Conservation (phyloP, 164 flowering plant genomes). For the Macadamia tetraphylla region DNA sequence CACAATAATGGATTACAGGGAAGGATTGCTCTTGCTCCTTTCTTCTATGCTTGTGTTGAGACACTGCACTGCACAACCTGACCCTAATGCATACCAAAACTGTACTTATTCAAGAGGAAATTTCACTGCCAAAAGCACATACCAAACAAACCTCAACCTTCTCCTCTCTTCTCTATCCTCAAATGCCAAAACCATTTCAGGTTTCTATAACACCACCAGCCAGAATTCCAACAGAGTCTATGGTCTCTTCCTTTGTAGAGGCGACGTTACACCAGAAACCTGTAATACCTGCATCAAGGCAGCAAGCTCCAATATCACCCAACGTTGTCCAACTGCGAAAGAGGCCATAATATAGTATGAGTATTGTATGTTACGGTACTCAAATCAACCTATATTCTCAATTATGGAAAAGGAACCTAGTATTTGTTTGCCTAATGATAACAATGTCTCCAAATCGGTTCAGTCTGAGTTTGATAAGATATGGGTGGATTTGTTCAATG, state of each 20-base stretch:
- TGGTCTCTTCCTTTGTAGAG: conserved; percentile 23
- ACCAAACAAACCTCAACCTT: conserved; percentile 9
- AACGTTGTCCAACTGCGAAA: conserved; percentile 18
- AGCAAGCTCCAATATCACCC: not conserved
- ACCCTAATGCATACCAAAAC: too few species aligned
- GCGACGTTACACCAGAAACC: conserved; percentile 9
- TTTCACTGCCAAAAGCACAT: conserved; percentile 5
- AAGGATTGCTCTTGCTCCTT: too few species aligned
- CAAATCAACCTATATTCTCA: conserved; percentile 6
- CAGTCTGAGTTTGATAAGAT: not conserved
- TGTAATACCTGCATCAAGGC: conserved; percentile 21
- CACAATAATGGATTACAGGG: too few species aligned
- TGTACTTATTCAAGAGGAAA: too few species aligned
- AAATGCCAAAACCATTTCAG: not conserved
- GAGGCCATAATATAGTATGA: conserved; percentile 20
- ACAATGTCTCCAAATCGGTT: conserved; percentile 5
- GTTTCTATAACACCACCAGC: conserved; percentile 10
- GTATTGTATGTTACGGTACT: conserved; percentile 14
- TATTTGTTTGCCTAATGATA: not conserved
- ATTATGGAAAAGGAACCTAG: not conserved
- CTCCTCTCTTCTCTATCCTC: conserved; percentile 14
- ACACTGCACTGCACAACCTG: too few species aligned
- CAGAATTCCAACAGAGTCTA: conserved; percentile 10
- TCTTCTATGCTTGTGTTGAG: too few species aligned
- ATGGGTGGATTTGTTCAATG: conserved; percentile 8